Evolutionary conservation across 2,329 filamentous ascomycete species (phyloP).

Genomic region (Monilinia vaccinii-corymbosi): DNA sequence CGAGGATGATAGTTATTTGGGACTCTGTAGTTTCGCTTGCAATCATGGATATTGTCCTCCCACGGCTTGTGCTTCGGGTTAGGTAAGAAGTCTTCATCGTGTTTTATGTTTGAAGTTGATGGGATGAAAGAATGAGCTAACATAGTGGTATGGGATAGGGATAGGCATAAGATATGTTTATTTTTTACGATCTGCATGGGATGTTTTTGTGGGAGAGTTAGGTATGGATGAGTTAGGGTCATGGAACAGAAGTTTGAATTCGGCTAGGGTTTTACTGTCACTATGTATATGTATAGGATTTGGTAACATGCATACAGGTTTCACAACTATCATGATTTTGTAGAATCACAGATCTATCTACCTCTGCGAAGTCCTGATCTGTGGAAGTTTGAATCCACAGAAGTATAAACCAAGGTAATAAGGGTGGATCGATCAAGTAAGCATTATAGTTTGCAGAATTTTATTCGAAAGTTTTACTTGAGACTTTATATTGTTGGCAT

Average conservation of each 20-base stretch:
- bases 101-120: too few relatives aligned
- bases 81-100: not conserved
- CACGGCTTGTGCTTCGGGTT: conserved; percentile 9
- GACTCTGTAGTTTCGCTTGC: conserved; percentile 39
- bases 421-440: too few relatives aligned
- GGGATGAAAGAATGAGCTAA: too few relatives aligned
- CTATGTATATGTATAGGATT: not conserved
- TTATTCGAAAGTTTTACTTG: not conserved
- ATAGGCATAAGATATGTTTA: too few relatives aligned
- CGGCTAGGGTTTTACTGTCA: not conserved
- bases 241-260: too few relatives aligned
- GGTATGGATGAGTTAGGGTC: not conserved
- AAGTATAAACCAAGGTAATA: too few relatives aligned
- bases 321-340: too few relatives aligned
- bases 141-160: not conserved
- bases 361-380: not conserved
- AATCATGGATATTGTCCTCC: conserved; percentile 34
- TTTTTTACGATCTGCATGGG: not conserved
- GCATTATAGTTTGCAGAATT: not conserved
- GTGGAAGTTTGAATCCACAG: not conserved
- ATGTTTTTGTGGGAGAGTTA: not conserved
- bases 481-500: too few relatives aligned
- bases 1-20: conserved; percentile 32
- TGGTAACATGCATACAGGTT: not conserved
- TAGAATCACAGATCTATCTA: not conserved